Base-by-base conservation (phyloP, 2,329 filamentous ascomycete species). In the Alternaria sp. region DNA sequence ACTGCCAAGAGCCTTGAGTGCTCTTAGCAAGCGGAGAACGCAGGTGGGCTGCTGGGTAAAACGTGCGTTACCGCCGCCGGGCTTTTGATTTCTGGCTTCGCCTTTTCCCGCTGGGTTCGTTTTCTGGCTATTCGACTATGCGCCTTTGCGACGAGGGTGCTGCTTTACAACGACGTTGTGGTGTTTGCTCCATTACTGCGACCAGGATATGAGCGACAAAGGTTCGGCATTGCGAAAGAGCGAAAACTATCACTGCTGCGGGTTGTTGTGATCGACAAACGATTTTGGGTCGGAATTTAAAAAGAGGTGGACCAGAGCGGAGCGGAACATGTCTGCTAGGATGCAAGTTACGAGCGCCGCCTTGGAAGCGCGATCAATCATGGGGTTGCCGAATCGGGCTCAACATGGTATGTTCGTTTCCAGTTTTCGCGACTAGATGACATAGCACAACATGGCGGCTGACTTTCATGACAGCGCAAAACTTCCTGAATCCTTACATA, bases 401-500 rank as follows among this genome's bases (percentile, higher is more conserved):
- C 46, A 49, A 38, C 30, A 36, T 38, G 46, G 46, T 49, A 41
- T 41, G 26, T 42, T 24, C n/a, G 28, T 38, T 39, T 41, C 24
- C 12, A 34, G 12, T 16, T 42, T 24, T 12, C 14, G 11, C 28
- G 32, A 54, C 39, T n/a, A 18, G 18, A 24, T 16, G 12, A 36
- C 32, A 42, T 16, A 51, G 38, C 51, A 36, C 34, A 16, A 16
- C 16, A 51, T 49, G 30, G 32, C 38, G 6, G 46, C 46, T 49
- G 46, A 49, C 30, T 36, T 22, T 20, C 16, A 26, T 49, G 5
- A 28, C 49, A 70, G 67, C 60, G 36, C 49, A 69, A 32, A 49
- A 44, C 28, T 54, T 76, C 24, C 62, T 78, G 38, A 77, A 78
- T 51, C 75, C 75, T 18, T 86, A 86, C 71, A 81, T 82, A 44